Conservation (phyloP, 306 rosid genomes). For the Rosa multiflora region DNA sequence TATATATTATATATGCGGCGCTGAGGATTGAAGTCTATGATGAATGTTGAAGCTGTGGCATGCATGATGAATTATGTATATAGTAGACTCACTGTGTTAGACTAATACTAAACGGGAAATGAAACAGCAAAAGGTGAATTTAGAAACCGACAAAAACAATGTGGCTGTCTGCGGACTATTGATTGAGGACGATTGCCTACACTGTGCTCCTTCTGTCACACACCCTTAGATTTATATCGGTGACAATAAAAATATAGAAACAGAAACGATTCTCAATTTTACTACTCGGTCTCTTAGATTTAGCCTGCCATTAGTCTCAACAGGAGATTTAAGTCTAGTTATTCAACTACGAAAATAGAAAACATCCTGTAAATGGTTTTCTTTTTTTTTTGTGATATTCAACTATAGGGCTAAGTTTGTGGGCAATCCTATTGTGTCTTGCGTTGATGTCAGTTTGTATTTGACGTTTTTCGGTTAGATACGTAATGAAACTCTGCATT, state of each 20-base stretch:
- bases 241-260: too few species aligned
- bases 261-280: too few species aligned
- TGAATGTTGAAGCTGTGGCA: not conserved
- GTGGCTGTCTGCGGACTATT: not conserved
- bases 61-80: not conserved
- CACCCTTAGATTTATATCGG: too few species aligned
- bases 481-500: not conserved
- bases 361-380: not conserved
- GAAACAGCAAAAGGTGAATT: not conserved
- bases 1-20: not conserved
- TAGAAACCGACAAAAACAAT: not conserved
- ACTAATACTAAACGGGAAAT: not conserved
- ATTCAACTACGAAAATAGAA: not conserved
- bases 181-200: not conserved
- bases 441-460: not conserved
- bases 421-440: not conserved
- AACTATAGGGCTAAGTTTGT: not conserved
- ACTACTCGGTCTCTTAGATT: not conserved
- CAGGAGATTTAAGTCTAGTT: not conserved
- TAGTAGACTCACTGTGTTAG: not conserved
- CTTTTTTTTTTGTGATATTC: not conserved
- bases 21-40: not conserved
- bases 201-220: not conserved
- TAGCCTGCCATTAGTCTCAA: not conserved
- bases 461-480: not conserved